Evolutionary conservation across 805 yeast species (phyloP), one percentile per base, ranked within the genome.

Genomic region (Candida stauntonica): DNA sequence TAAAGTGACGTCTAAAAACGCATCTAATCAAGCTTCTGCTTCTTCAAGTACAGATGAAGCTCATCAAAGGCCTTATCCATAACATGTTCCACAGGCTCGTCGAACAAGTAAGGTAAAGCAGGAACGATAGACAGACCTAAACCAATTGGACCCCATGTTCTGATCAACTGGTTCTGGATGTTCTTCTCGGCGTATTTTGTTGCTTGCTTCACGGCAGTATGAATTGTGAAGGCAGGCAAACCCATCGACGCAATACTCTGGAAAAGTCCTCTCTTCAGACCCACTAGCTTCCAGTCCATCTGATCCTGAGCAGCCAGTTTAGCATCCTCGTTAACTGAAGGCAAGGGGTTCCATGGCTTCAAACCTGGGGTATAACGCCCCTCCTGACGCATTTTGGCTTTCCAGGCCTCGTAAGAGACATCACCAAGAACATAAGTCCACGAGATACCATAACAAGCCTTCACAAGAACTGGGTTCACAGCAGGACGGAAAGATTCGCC

Each of bases 401-500:
- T 79, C 88, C 91, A 85, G 2, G 84, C 68, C 46, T 80, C 84
- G 48, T 71, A 80, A 4, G 77, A 69, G 14, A 83, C 89, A 62
- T 86, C 95, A 9, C 87, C 88, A 7, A 81, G 51, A 17, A 85
- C 68, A 54, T 85, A 85, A 1, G 74, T 62, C 93, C 93, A 86
- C 7, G 88, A 79, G 29, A 85, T 63, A 26, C 78, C 86, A 57
- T 85, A 85, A 20, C 91, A 81, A 3, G 74, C 44, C 12, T 63
- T 68, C 15, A 85, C 93, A n/a, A 81, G 41, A 24, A 50, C 47
- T 1, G 89, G 88, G 51, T 78, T 81, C 4, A 86, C 89, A 9
- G 85, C 81, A 1, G 93, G 93, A 37, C 95, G 70, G 63, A 85
- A 86, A 9, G 89, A 81, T 55, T 85, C 95, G 23, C 95, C 95